Evolutionary conservation across 768 basidiomycete genomes (phyloP), one percentile per base, ranked within the genome.

Genomic region (Hypholoma sublateritium): DNA sequence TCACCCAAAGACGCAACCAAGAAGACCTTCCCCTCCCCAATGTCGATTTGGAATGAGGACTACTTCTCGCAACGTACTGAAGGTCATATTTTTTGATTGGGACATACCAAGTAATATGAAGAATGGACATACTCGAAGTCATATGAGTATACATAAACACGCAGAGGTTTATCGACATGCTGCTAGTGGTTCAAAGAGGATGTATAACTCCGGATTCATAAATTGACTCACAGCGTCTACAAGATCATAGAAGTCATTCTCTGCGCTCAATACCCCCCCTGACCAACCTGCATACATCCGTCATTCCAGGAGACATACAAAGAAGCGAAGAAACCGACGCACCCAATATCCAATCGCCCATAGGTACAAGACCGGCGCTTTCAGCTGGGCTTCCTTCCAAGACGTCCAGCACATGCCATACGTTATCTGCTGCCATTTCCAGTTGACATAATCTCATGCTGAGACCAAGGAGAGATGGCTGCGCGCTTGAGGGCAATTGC

Each of bases 331-430:
- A 3, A 55, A 55, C 35, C 32, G 3, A 51, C 66, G 50, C 51
- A 77, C 77, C 77, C 56, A 79, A 62, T 54, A 80, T 78, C 78
- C 76, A 77, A 66, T 80, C 82, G 39, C 82, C 87, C 76, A 92
- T 95, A 1, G 96, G 96, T 17, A 99, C 97, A 11, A 98, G 83
- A 2, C 95, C 96, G 5, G 95, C 94, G 65, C 89, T 92, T 76
- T 98, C 95, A 8, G 96, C 97, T 5, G 97, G 97, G 60, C 89
- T 92, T 19, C 94, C 96, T 70, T 99, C 96, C 39, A 96, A 75
- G 13, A 99, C 94, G 67, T 99, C 97, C 45, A 99, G 79, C 39
- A 99, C 94, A 72, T 98, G 97, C 95, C 97, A 99, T 5, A 99
- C 95, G 60, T 90, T 93, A 67, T 98, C 94, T 17, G 92, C 77